Conservation (phyloP, 2,329 filamentous ascomycete genomes). For the Aspergillus quadricinctus region DNA sequence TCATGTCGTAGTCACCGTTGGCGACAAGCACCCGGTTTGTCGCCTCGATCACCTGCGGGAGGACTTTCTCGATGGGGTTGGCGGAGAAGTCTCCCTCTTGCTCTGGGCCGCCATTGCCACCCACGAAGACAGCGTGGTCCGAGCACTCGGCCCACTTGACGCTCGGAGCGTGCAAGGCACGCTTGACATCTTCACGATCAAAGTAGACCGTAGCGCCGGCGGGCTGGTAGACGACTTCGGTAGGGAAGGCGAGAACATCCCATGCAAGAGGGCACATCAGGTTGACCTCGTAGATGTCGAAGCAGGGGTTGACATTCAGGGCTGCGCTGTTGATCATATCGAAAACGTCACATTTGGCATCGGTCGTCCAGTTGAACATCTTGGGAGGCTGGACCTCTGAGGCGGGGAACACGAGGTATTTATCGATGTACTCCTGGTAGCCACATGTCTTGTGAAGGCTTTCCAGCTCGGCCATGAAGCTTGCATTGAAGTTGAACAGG, state of each 20-base stretch:
- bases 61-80: constrained; percentile 51
- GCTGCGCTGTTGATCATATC: constrained; percentile 53
- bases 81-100: constrained; percentile 40
- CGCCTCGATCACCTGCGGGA: constrained; percentile 40
- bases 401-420: constrained; percentile 52
- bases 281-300: constrained; percentile 69
- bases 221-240: constrained; percentile 52
- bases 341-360: constrained; percentile 55
- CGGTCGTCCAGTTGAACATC: constrained; percentile 42
- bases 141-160: constrained; percentile 34
- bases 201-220: constrained; percentile 63
- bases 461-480: constrained; percentile 40
- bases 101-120: constrained; percentile 35
- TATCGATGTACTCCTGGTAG: constrained; percentile 43
- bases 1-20: constrained; percentile 69
- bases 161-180: constrained; percentile 58
- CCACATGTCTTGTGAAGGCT: constrained; percentile 42
- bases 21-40: constrained; percentile 71
- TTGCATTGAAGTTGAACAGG: constrained; percentile 44
- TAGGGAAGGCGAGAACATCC: constrained; percentile 65
- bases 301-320: constrained; percentile 66
- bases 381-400: constrained; percentile 54
- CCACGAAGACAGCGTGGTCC: constrained; percentile 41
- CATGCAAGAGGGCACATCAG: constrained; percentile 67
- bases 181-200: constrained; percentile 65